Conservation (phyloP, 2,329 filamentous ascomycete genomes). For the Pseudocercospora crystallina region DNA sequence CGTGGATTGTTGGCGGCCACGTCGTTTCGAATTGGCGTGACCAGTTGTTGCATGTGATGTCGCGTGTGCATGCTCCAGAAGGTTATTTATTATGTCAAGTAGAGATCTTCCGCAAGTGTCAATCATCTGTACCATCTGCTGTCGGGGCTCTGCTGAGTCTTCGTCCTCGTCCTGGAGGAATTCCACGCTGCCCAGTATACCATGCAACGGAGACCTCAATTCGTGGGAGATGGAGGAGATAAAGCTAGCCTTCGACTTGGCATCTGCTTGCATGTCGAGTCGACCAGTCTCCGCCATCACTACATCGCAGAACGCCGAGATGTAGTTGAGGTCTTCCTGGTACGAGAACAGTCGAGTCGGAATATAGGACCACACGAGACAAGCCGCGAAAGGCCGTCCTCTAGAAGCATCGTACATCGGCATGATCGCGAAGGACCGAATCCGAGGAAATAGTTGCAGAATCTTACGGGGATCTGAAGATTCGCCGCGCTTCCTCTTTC, state of each 20-base stretch:
- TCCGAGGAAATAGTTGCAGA: constrained; percentile 9
- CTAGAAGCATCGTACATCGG: constrained; percentile 12
- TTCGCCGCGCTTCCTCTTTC: too few relatives aligned
- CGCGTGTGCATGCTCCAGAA: constrained; percentile 36
- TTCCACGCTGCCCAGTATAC: constrained; percentile 50
- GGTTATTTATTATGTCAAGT: constrained; percentile 46
- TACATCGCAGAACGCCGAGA: constrained; percentile 42
- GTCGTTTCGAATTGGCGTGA: not conserved
- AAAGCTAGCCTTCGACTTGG: constrained; percentile 53
- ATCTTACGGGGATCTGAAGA: too few relatives aligned
- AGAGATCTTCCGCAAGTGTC: constrained; percentile 52
- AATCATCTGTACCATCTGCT: constrained; percentile 49
- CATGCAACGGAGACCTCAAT: constrained; percentile 48
- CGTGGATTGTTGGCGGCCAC: not conserved
- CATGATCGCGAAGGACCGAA: constrained; percentile 11
- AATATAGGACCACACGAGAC: constrained; percentile 46
- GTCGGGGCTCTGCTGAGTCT: constrained; percentile 38
- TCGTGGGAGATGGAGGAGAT: constrained; percentile 55
- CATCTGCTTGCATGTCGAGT: constrained; percentile 38
- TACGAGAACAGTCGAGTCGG: constrained; percentile 40
- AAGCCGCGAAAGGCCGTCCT: constrained; percentile 27
- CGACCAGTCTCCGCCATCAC: constrained; percentile 43
- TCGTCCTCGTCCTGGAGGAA: constrained; percentile 46
- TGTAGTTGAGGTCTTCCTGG: constrained; percentile 38
- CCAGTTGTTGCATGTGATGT: not conserved